Base-by-base conservation (phyloP, 1,284 basidiomycete genomes). In the Cutaneotrichosporon sp. region DNA sequence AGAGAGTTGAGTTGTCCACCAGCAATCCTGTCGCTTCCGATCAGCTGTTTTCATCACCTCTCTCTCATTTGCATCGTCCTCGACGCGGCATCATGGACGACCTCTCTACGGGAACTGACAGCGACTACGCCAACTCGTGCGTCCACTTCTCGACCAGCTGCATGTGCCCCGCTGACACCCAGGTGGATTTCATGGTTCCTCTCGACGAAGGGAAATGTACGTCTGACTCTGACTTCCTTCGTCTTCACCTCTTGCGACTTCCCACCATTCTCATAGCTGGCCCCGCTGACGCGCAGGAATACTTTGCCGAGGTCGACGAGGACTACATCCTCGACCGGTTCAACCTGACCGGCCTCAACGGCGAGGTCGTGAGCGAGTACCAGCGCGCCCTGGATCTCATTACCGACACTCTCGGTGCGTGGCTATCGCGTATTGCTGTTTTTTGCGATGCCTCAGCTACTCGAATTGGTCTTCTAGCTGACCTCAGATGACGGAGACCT, bases 181-280 rank as follows among this genome's bases (percentile, higher is more conserved):
- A 98, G 96, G 56, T 97, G 93, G 93, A 93, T 96, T 65, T 90
- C 91, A 6, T 97, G 94, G 94, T 98, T 97, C 74, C 80, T 98
- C 25, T 91, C 91, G 7, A 94, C 91, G 17, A 77, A 77, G 61
- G 75, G 75, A 37, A 75, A 75, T 62, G 71, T 73, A 22, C 27
- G 69, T 52, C 14, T n/a, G 29, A 45, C 9, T 24, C 17, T 12
- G 37, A 7, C 37, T 22, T 39, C 14, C 29, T 14, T 17, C 17
- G 9, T 39, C 38, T n/a, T 31, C 14, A 9, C 29, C 29, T 31
- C 29, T 14, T 14, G 29, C 29, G 10, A 31, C 9, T 14, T 10
- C 14, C 14, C 29, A 14, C 29, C 14, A 19, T 11, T n/a, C 17
- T 16, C 34, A 7, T 16, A n/a, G 16, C 34, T n/a, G 8, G 34